Evolutionary conservation across 2,329 filamentous ascomycete species (phyloP).

Genomic region (Fusarium vanettenii): DNA sequence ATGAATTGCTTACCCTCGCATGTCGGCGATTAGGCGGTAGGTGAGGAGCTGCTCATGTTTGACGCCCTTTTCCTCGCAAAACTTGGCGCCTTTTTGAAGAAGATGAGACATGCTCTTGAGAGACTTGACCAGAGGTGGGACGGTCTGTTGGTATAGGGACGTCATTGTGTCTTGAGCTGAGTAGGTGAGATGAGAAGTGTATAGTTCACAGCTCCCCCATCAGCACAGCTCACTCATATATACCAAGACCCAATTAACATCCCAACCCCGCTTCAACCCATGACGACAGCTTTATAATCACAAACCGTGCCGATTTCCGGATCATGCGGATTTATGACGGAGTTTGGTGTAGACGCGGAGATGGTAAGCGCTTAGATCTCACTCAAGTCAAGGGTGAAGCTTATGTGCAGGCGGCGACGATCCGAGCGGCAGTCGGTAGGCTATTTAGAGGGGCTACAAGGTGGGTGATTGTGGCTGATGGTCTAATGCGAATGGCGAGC

Average conservation of each 20-base stretch:
- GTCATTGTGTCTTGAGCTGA: conserved; percentile 22
- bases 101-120: conserved; percentile 40
- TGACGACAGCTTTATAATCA: background rate
- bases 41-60: conserved; percentile 36
- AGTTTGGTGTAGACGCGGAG: background rate
- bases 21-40: conserved; percentile 37
- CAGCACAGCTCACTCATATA: background rate
- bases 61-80: conserved; percentile 31
- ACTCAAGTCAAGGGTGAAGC: background rate
- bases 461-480: background rate
- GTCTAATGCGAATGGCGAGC: background rate
- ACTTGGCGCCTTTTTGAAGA: conserved; percentile 35
- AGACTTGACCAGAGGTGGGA: conserved; percentile 45
- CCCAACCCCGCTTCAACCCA: background rate
- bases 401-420: background rate
- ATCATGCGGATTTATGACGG: background rate
- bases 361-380: background rate
- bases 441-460: background rate
- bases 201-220: background rate
- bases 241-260: background rate
- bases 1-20: conserved; percentile 25
- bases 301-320: background rate
- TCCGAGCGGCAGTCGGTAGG: background rate
- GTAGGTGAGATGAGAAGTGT: background rate
- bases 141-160: conserved; percentile 38